Percentiles rank a stretch among this genome's conserved stretches.
Evolutionary conservation across 495 filamentous ascomycete species (phyloP).

Genomic region (Penicillium paxilli): DNA sequence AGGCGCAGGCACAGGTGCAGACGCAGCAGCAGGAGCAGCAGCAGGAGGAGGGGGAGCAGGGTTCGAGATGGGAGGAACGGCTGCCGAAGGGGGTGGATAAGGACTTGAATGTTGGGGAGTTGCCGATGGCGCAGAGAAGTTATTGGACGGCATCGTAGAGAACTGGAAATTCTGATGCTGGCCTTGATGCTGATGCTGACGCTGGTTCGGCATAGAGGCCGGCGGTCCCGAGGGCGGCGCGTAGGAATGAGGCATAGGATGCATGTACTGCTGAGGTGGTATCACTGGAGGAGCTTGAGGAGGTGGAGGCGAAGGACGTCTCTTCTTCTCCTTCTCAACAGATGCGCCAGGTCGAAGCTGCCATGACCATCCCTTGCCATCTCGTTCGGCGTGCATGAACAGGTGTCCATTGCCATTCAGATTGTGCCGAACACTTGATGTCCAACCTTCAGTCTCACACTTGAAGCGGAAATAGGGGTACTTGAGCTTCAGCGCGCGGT

Average conservation of each 20-base stretch:
- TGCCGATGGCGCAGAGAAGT: conserved; percentile 25
- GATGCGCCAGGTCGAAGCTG: conserved; percentile 60
- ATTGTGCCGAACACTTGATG: conserved; percentile 95
- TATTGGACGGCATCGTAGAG: conserved; percentile 39
- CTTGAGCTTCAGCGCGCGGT: conserved; percentile 79
- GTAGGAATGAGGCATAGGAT: conserved; percentile 40
- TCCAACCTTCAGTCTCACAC: conserved; percentile 83
- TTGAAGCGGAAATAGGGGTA: conserved; percentile 91
- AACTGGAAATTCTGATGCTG: conserved; percentile 46
- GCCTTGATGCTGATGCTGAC: conserved; percentile 25
- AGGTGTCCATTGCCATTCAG: conserved; percentile 79
- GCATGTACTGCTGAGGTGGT: conserved; percentile 43
- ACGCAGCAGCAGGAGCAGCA: conserved; percentile 1
- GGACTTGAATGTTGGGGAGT: conserved; percentile 25
- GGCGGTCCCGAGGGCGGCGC: conserved; percentile 28
- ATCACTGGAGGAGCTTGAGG: conserved; percentile 38
- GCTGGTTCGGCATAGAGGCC: conserved; percentile 35
- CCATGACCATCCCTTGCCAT: conserved; percentile 73
- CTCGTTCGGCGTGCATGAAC: conserved; percentile 80
- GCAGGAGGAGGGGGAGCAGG: conserved; percentile 9
- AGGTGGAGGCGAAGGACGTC: conserved; percentile 56
- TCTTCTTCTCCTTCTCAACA: conserved; percentile 71
- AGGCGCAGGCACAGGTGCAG: conserved; percentile 11
- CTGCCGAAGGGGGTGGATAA: conserved; percentile 15
- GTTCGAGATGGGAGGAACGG: conserved; percentile 9